Evolutionary conservation across 192 early-diverging fungal genomes (phyloP).

Genomic region (Umbelopsis isabellina): DNA sequence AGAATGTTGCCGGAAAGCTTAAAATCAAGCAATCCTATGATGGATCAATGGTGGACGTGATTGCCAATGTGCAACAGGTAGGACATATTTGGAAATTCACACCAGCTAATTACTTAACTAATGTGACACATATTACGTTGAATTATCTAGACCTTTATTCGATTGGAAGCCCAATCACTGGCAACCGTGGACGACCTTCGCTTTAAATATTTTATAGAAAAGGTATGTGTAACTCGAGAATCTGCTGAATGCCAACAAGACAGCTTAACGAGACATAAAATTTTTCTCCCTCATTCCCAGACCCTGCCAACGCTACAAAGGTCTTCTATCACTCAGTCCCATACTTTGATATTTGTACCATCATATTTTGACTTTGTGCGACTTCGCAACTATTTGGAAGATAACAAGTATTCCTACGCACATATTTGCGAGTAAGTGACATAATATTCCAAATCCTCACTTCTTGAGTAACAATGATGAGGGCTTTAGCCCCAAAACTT

Average conservation of each 20-base stretch:
- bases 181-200: conserved; percentile 73
- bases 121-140: too few species aligned
- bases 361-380: conserved; percentile 98
- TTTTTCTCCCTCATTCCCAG: conserved; percentile 27
- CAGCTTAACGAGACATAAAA: not conserved
- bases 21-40: conserved; percentile 63
- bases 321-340: conserved; percentile 58
- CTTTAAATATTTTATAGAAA: conserved; percentile 84
- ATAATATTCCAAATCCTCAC: not conserved
- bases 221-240: conserved; percentile 34
- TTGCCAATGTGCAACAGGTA: conserved; percentile 78
- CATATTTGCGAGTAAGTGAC: conserved; percentile 79
- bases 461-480: not conserved
- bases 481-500: not conserved
- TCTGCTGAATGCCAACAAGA: not conserved
- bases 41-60: conserved; percentile 80
- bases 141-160: conserved; percentile 63
- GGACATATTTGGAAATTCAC: conserved; percentile 1
- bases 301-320: conserved; percentile 64
- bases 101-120: not conserved
- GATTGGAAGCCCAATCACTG: conserved; percentile 65
- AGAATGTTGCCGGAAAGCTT: conserved; percentile 73
- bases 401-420: conserved; percentile 74
- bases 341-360: conserved; percentile 83
- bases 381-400: conserved; percentile 84